Evolutionary conservation across 805 yeast species (phyloP).

Genomic region (Tetrapisispora namnaoensis): DNA sequence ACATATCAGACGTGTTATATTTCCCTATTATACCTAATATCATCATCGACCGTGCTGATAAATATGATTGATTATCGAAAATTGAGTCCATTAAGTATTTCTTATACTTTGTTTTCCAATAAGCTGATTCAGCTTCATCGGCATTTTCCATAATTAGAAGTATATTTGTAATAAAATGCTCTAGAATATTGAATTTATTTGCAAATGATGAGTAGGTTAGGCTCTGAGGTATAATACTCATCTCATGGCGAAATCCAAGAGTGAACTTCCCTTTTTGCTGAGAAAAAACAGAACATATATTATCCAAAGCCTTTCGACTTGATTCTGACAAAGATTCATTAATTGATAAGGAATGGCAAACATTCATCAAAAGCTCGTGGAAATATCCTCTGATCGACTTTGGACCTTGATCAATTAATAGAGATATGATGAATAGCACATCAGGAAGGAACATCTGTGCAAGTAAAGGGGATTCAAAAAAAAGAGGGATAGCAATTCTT

Average conservation of each 20-base stretch:
- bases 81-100: constrained; percentile 55
- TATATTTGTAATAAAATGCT: constrained; percentile 48
- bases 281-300: constrained; percentile 33
- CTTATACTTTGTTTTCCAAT: constrained; percentile 60
- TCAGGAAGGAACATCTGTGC: constrained; percentile 64
- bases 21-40: constrained; percentile 61
- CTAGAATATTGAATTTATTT: constrained; percentile 37
- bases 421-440: constrained; percentile 54
- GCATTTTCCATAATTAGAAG: constrained; percentile 42
- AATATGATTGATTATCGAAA: constrained; percentile 43
- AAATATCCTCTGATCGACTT: constrained; percentile 48
- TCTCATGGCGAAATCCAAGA: constrained; percentile 57
- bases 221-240: constrained; percentile 28
- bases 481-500: constrained; percentile 50
- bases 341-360: constrained; percentile 58
- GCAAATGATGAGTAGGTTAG: constrained; percentile 32
- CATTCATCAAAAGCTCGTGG: constrained; percentile 52
- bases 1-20: constrained; percentile 51
- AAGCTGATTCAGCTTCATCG: constrained; percentile 36
- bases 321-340: constrained; percentile 40
- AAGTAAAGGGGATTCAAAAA: constrained; percentile 57
- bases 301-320: constrained; percentile 35
- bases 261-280: constrained; percentile 61
- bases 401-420: constrained; percentile 44
- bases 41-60: constrained; percentile 59